Conservation (phyloP, 805 yeast genomes). For the Lachancea quebecensis region DNA sequence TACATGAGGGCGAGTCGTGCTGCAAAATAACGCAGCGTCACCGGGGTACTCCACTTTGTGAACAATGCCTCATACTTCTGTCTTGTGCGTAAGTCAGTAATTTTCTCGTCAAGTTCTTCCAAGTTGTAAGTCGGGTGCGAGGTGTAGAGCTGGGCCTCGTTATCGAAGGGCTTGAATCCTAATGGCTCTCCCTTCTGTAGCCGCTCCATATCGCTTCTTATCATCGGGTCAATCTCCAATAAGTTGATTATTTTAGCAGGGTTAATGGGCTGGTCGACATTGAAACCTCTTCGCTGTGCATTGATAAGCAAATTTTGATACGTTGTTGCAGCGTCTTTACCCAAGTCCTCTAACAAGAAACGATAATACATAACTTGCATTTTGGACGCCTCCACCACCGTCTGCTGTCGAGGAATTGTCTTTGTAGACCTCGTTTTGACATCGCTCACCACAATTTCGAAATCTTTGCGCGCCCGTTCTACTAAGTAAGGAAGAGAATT, state of each 20-base stretch:
- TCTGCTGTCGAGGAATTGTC: conserved; percentile 41
- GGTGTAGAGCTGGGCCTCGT: not conserved
- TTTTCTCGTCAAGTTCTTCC: conserved; percentile 13
- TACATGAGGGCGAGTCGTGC: conserved; percentile 45
- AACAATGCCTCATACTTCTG: conserved; percentile 29
- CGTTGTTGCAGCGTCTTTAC: conserved; percentile 23
- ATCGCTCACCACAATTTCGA: conserved; percentile 40
- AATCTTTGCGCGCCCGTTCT: conserved; percentile 4
- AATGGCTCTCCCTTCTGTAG: conserved; percentile 41
- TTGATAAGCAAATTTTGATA: conserved; percentile 42
- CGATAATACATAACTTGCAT: conserved; percentile 59
- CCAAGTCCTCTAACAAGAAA: conserved; percentile 38
- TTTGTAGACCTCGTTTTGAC: conserved; percentile 51
- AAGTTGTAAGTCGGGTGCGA: conserved; percentile 12
- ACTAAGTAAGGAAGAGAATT: not conserved
- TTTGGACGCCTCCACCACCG: conserved; percentile 44
- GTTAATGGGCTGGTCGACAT: conserved; percentile 43
- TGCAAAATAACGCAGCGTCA: conserved; percentile 52
- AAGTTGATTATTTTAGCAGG: conserved; percentile 36
- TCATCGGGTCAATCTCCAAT: conserved; percentile 32
- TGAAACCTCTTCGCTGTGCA: conserved; percentile 40
- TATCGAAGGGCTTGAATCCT: conserved; percentile 39
- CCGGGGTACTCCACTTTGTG: conserved; percentile 43
- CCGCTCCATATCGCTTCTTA: conserved; percentile 38
- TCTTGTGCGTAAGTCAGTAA: conserved; percentile 14